phyloP scores from a whole-genome alignment of 108 stramenopile species.

The Stephanodiscus triporus region DNA sequence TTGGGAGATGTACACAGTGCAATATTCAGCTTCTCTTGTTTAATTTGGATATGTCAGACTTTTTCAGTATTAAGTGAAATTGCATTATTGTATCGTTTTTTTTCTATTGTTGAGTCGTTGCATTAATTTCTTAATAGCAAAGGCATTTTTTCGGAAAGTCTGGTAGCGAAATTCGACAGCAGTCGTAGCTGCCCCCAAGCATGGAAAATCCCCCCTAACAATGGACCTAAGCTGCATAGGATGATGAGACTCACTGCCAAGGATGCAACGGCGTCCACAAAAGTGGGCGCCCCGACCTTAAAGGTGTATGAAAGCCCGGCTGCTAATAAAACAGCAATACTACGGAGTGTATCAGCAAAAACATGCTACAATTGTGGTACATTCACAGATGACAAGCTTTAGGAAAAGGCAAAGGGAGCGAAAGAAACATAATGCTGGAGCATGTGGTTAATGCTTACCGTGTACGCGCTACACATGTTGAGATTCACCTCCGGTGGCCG shows the following conservation, averaged over 20 bases:
- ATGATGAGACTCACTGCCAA: slow-evolving; percentile 77
- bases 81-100: too few relatives aligned
- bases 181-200: slow-evolving; percentile 27
- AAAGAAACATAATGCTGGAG: neutral
- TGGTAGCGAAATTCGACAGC: slow-evolving; percentile 20
- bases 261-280: slow-evolving; percentile 76
- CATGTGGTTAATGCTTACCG: slow-evolving; percentile 49
- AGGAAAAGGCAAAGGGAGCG: neutral
- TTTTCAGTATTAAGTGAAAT: too few relatives aligned
- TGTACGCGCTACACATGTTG: slow-evolving; percentile 88
- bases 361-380: slow-evolving; percentile 55
- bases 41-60: too few relatives aligned
- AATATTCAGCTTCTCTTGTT: too few relatives aligned
- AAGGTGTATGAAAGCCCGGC: slow-evolving; percentile 56
- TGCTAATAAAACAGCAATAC: slow-evolving; percentile 73
- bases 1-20: too few relatives aligned
- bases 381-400: neutral
- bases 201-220: slow-evolving; percentile 47
- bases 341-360: slow-evolving; percentile 84
- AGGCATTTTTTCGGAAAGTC: neutral
- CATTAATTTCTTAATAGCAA: neutral
- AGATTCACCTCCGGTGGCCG: slow-evolving; percentile 52
- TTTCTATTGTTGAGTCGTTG: neutral
- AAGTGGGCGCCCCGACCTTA: slow-evolving; percentile 53
- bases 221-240: slow-evolving; percentile 61